These are phyloP conservation scores for Tylopilus sp. DNA, from an alignment of 768 basidiomycete genomes.

Conservation along the genomic window DNA sequence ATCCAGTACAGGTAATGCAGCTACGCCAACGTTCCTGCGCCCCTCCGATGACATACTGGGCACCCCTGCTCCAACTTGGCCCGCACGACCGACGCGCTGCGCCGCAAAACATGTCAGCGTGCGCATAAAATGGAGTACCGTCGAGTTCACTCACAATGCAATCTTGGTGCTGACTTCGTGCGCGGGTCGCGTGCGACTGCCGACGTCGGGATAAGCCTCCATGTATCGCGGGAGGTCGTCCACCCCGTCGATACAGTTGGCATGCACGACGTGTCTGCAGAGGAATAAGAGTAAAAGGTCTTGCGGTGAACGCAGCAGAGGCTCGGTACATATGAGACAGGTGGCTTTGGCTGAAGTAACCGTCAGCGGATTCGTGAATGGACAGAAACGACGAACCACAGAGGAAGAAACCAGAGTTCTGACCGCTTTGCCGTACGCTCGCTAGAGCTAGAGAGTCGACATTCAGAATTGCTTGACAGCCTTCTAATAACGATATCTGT, in stretches of 20 bases:
- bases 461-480: constrained; percentile 83
- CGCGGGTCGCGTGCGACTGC: constrained; percentile 34
- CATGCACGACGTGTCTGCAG: constrained; percentile 87
- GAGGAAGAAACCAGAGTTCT: constrained; percentile 77
- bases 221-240: constrained; percentile 60
- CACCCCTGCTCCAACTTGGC: constrained; percentile 65
- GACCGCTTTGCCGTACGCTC: constrained; percentile 63
- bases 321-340: constrained; percentile 66
- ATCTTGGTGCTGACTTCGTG: constrained; percentile 66
- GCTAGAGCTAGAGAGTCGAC: constrained; percentile 79
- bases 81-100: constrained; percentile 68
- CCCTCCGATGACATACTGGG: constrained; percentile 68
- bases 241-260: constrained; percentile 65
- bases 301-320: constrained; percentile 56
- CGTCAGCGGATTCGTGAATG: neutral
- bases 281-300: constrained; percentile 73
- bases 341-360: constrained; percentile 47
- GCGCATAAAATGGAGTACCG: neutral
- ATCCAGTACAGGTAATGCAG: constrained; percentile 4
- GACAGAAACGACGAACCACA: constrained; percentile 53
- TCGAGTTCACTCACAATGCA: constrained; percentile 57
- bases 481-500: constrained; percentile 89
- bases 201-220: constrained; percentile 48
- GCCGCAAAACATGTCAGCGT: neutral
- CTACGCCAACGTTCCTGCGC: constrained; percentile 39